Evolutionary conservation across 2,329 filamentous ascomycete genomes (phyloP), one percentile per base, ranked within the genome.

Genomic region (Xylariaceae sp.): DNA sequence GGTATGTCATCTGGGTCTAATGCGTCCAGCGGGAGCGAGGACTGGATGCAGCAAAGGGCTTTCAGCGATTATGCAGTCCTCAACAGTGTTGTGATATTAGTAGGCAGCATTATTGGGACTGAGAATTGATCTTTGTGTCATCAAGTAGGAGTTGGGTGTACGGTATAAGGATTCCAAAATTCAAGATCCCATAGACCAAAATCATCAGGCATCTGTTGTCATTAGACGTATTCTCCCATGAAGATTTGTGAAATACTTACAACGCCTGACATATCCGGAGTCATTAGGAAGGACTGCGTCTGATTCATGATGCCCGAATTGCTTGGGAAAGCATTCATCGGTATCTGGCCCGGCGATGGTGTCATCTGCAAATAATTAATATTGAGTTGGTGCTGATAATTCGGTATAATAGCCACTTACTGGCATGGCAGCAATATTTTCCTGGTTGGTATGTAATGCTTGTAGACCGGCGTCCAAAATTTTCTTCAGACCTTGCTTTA

Each of bases 391-490:
- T n/a, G n/a, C n/a, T n/a, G 4, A n/a, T 19, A 15, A 34, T n/a
- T 8, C 16, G 22, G 28, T 9, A 31, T 12, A 8, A 24, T 26
- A n/a, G n/a, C n/a, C 29, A 43, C 56, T 54, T 47, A 62, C 60
- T 43, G 57, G 51, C 45, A 62, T 52, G 13, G 52, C 55, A 4
- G 56, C 42, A 32, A 63, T 57, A 18, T 52, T 57, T 19, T 74
- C 70, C 13, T 65, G 61, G 31, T 55, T 72, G 34, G 66, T 56
- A 33, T 68, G 69, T 19, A 70, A 65, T 17, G 68, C 64, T 39
- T 67, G 65, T 39, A 73, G 51, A 34, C 71, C 72, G 3, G 62
- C 62, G 9, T 74, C 68, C 48, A n/a, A 73, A 63, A 3, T 56
- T 49, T 40, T 65, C 64, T 11, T 76, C 55, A 0, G 64, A 67